Conservation (phyloP, 2,329 filamentous ascomycete genomes). For the Fusarium transvaalense region DNA sequence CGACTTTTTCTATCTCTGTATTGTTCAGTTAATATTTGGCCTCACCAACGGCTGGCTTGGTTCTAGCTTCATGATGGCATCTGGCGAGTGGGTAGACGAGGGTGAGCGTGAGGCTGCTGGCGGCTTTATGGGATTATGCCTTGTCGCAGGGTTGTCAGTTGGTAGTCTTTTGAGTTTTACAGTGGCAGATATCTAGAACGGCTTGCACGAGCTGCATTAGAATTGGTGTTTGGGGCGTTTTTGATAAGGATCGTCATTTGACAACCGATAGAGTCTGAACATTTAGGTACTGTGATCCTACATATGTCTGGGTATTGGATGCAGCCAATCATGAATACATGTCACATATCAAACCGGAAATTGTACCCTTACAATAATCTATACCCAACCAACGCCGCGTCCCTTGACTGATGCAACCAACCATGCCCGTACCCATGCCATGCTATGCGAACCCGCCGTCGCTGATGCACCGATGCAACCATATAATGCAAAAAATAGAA, state of each 20-base stretch:
- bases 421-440: constrained; percentile 36
- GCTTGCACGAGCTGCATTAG: constrained; percentile 21
- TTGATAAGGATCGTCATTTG: constrained; percentile 18
- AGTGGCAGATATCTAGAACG: constrained; percentile 63
- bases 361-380: constrained; percentile 31
- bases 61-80: constrained; percentile 91
- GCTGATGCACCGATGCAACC: constrained; percentile 43
- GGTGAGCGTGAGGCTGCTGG: constrained; percentile 89
- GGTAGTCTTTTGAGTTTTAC: constrained; percentile 94
- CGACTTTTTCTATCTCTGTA: constrained; percentile 87
- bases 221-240: constrained; percentile 22
- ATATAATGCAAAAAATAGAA: constrained; percentile 37
- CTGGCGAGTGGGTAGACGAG: constrained; percentile 82
- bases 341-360: constrained; percentile 35
- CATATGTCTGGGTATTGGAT: constrained; percentile 23
- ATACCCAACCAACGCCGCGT: constrained; percentile 37
- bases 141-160: constrained; percentile 84
- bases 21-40: constrained; percentile 88
- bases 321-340: constrained; percentile 33
- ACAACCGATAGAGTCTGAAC: constrained; percentile 25
- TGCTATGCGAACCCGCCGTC: constrained; percentile 40
- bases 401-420: constrained; percentile 41
- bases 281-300: constrained; percentile 21
- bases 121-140: constrained; percentile 91
- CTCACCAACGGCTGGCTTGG: constrained; percentile 88